Percentiles rank a stretch among this genome's conserved stretches.
These are phyloP conservation scores for Fragilaria crotonensis DNA, from an alignment of 108 stramenopile genomes.

Conservation along the genomic window DNA sequence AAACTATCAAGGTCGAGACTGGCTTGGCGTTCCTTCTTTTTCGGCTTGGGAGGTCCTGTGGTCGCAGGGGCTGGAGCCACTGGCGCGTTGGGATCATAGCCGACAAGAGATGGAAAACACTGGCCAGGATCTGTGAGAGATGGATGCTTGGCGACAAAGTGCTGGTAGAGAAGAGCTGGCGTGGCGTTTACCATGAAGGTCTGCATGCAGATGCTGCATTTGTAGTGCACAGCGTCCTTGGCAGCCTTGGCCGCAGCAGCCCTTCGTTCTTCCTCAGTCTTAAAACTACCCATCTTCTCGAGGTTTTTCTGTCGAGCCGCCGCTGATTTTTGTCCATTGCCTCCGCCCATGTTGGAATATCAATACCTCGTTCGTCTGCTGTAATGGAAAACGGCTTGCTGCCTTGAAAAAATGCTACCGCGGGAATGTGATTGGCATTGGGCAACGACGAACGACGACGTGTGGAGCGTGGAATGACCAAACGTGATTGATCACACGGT, in stretches of 20 bases:
- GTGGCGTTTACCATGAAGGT: constrained; percentile 88
- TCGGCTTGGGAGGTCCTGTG: neutral
- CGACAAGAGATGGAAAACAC: constrained; percentile 62
- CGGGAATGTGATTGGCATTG: no score
- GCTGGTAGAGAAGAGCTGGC: constrained; percentile 55
- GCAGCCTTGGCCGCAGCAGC: constrained; percentile 69
- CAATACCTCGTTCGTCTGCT: no score
- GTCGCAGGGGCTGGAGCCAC: neutral
- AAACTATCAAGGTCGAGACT: neutral
- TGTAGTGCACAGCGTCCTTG: constrained; percentile 65
- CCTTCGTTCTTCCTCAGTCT: constrained; percentile 79
- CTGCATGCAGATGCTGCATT: constrained; percentile 74
- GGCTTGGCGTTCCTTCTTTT: neutral
- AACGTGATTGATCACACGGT: no score
- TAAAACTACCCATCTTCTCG: constrained; percentile 79
- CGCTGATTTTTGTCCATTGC: constrained; percentile 1
- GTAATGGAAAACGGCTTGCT: no score
- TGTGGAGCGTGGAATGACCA: no score
- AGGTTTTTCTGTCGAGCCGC: constrained; percentile 76
- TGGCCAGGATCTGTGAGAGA: constrained; percentile 35
- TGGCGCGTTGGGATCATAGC: constrained; percentile 76
- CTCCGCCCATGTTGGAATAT: neutral
- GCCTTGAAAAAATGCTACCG: no score
- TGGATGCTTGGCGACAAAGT: constrained; percentile 71
- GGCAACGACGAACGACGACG: no score